Conservation (phyloP, 768 basidiomycete genomes). For the Trametes cinnabarina region DNA sequence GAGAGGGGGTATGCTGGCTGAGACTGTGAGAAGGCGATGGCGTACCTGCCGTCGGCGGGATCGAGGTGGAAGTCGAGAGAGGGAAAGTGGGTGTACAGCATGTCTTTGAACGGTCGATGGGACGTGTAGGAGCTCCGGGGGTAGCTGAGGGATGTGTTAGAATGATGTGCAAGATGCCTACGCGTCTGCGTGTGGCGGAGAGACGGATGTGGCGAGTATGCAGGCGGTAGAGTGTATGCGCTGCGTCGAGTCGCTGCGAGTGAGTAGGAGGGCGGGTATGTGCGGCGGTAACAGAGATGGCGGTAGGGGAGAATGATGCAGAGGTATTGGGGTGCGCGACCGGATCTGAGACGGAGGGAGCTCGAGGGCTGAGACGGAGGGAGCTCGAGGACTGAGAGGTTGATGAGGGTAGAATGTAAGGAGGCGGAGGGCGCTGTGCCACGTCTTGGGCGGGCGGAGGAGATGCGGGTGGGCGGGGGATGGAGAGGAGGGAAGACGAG, state of each 20-base stretch:
- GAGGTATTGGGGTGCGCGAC: neutral
- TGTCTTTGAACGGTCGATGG: neutral
- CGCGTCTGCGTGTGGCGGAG: too few relatives aligned
- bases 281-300: constrained; percentile 3
- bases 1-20: constrained; percentile 37
- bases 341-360: constrained; percentile 2
- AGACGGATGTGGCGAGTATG: too few relatives aligned
- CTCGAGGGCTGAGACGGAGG: too few relatives aligned
- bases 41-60: constrained; percentile 15
- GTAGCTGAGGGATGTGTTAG: too few relatives aligned
- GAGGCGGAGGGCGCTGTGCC: constrained; percentile 2
- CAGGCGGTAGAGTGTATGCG: neutral
- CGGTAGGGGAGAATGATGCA: constrained; percentile 9
- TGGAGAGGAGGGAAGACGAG: neutral
- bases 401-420: neutral
- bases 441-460: neutral
- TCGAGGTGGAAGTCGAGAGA: constrained; percentile 4
- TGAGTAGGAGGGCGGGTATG: neutral
- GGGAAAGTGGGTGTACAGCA: neutral
- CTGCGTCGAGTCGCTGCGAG: too few relatives aligned
- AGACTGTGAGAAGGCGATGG: constrained; percentile 25
- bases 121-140: too few relatives aligned
- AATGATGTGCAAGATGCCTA: too few relatives aligned
- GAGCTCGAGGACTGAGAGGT: too few relatives aligned
- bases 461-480: constrained; percentile 5